These are phyloP conservation scores for Iodosphaeria phyllophila DNA, from an alignment of 2,329 filamentous ascomycete genomes.

Conservation along the genomic window DNA sequence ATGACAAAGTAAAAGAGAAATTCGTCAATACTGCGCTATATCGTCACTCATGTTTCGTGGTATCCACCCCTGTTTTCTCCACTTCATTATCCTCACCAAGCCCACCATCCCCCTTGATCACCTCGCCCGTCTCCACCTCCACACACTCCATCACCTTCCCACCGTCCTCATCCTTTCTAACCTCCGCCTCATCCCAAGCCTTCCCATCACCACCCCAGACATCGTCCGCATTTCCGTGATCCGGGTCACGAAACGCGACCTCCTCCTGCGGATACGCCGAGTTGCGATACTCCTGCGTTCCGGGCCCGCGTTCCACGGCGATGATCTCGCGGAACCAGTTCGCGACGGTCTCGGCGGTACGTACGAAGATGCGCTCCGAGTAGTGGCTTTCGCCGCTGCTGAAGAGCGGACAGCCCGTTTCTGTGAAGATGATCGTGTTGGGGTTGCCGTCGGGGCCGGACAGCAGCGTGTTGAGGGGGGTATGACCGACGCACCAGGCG, in stretches of 20 bases:
- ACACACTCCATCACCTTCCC: conserved; percentile 2
- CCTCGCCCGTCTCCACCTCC: too few species aligned
- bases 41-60: too few species aligned
- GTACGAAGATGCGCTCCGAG: conserved; percentile 43
- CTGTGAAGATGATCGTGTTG: conserved; percentile 17
- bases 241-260: conserved; percentile 1
- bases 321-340: conserved; percentile 42
- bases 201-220: neutral
- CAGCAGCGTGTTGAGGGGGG: conserved; percentile 32
- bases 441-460: conserved; percentile 30
- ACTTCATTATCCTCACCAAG: too few species aligned
- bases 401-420: conserved; percentile 46
- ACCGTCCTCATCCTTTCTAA: conserved; percentile 1
- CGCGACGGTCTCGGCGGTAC: conserved; percentile 32
- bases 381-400: conserved; percentile 43
- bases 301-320: too few species aligned
- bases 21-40: too few species aligned
- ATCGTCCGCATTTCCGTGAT: neutral
- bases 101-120: too few species aligned
- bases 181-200: conserved; percentile 1
- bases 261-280: neutral
- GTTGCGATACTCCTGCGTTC: conserved; percentile 4
- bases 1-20: too few species aligned
- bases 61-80: too few species aligned
- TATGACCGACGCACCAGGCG: conserved; percentile 36